phyloP scores from a whole-genome alignment of 2,329 filamentous ascomycete genomes.

The Nannizziopsis arthrosporioides region DNA sequence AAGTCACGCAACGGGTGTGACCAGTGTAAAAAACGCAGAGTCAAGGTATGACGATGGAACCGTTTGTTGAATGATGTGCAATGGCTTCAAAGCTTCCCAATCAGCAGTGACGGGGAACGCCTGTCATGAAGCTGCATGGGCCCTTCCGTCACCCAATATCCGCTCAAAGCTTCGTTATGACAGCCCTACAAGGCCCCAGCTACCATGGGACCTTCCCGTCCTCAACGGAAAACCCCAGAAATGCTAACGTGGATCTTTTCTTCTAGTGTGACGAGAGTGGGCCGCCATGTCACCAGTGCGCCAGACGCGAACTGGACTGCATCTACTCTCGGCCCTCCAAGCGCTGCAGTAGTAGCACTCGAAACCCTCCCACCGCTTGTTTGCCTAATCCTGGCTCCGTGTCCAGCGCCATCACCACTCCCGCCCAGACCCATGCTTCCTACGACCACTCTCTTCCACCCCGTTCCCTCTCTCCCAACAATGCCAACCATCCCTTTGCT shows the following conservation, averaged over 20 bases:
- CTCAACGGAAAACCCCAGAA: background rate
- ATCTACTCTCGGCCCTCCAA: constrained; percentile 14
- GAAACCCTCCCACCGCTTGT: too few relatives aligned
- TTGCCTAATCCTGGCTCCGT: background rate
- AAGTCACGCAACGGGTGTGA: constrained; percentile 35
- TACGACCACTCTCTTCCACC: background rate
- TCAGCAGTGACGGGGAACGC: background rate
- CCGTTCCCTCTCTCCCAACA: background rate
- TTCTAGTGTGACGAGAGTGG: constrained; percentile 31
- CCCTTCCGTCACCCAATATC: background rate
- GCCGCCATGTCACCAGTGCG: constrained; percentile 31
- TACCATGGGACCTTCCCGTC: background rate
- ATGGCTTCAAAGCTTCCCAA: background rate
- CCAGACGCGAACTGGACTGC: constrained; percentile 27
- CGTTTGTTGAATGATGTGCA: background rate
- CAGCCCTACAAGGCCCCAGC: background rate
- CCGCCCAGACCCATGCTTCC: background rate
- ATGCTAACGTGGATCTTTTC: background rate
- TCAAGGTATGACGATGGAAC: constrained; percentile 25
- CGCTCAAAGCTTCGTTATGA: background rate
- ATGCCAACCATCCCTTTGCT: background rate
- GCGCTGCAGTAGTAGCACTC: background rate
- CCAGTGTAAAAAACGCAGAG: constrained; percentile 32
- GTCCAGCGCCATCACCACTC: background rate
- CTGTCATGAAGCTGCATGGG: background rate